Evolutionary conservation across 768 basidiomycete species (phyloP).

Genomic region (Boletellus sp.): DNA sequence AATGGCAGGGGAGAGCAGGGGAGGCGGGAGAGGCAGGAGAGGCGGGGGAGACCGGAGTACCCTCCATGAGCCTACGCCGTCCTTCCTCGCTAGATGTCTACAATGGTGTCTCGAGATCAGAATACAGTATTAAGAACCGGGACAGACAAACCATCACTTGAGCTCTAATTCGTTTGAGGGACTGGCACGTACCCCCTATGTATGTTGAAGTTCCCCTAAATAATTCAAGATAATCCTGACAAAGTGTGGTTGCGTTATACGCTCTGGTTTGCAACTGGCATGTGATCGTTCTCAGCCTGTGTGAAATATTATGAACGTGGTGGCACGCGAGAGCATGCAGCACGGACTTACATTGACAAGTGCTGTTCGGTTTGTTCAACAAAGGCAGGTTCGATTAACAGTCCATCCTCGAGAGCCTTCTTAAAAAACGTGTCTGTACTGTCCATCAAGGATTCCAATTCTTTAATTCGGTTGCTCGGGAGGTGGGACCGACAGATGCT

Average conservation of each 20-base stretch:
- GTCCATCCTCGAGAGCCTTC: slow-evolving; percentile 5
- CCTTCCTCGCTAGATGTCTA: neutral
- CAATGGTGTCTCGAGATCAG: neutral
- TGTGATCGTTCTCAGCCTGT: neutral
- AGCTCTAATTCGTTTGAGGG: neutral
- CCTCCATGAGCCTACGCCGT: neutral
- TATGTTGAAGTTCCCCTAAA: neutral
- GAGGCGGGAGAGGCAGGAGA: neutral
- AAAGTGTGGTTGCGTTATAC: neutral
- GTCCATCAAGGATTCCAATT: slow-evolving; percentile 1
- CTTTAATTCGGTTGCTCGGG: slow-evolving; percentile 5
- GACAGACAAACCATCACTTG: slow-evolving; percentile 2
- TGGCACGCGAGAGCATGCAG: neutral
- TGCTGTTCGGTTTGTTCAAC: neutral
- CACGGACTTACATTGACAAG: neutral
- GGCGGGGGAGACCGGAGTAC: neutral
- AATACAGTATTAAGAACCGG: neutral
- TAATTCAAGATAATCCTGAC: neutral
- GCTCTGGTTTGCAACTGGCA: neutral
- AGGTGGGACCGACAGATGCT: neutral
- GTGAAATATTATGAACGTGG: too few species aligned
- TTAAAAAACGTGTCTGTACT: slow-evolving; percentile 1
- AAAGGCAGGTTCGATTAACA: neutral
- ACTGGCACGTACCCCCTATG: neutral
- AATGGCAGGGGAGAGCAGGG: neutral